Evolutionary conservation across 2,329 filamentous ascomycete genomes (phyloP).

Genomic region (Nakataea oryzae): DNA sequence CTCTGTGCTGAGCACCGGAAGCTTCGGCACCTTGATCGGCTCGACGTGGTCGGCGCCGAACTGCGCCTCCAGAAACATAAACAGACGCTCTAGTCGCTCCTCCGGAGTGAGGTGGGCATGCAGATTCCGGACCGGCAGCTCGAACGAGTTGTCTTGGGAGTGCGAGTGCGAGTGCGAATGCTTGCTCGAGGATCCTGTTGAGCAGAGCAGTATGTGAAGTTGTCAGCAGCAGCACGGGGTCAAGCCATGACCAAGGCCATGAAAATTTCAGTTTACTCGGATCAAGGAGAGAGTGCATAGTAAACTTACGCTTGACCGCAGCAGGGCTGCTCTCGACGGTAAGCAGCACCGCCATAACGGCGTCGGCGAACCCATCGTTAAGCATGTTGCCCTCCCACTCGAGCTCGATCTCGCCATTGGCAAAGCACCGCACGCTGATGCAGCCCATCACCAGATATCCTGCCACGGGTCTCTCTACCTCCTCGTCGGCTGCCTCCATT

Average conservation of each 20-base stretch:
- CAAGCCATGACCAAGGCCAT: not conserved
- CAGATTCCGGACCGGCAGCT: conserved; percentile 49
- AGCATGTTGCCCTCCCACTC: conserved; percentile 98
- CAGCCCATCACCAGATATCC: conserved; percentile 79
- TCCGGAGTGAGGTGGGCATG: conserved; percentile 62
- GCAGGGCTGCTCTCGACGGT: conserved; percentile 90
- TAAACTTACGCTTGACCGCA: conserved; percentile 70
- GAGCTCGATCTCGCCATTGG: conserved; percentile 71
- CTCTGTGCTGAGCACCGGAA: conserved; percentile 21
- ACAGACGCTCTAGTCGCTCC: conserved; percentile 73
- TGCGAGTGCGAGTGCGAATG: conserved; percentile 40
- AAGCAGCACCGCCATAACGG: conserved; percentile 84
- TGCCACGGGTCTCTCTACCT: conserved; percentile 53
- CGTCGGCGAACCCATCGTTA: conserved; percentile 96
- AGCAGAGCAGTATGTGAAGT: conserved; percentile 10
- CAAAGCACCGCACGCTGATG: conserved; percentile 68
- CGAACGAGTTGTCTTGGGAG: conserved; percentile 13
- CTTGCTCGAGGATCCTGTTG: conserved; percentile 48
- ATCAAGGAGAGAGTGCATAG: not conserved
- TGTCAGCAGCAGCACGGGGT: not conserved
- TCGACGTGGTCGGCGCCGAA: conserved; percentile 77
- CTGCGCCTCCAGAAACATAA: conserved; percentile 95
- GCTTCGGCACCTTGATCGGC: conserved; percentile 59
- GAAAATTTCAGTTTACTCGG: no score
- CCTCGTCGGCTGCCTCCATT: conserved; percentile 36